These are phyloP conservation scores for Aspergillus costaricaensis DNA, from an alignment of 2,329 filamentous ascomycete genomes.

Conservation along the genomic window DNA sequence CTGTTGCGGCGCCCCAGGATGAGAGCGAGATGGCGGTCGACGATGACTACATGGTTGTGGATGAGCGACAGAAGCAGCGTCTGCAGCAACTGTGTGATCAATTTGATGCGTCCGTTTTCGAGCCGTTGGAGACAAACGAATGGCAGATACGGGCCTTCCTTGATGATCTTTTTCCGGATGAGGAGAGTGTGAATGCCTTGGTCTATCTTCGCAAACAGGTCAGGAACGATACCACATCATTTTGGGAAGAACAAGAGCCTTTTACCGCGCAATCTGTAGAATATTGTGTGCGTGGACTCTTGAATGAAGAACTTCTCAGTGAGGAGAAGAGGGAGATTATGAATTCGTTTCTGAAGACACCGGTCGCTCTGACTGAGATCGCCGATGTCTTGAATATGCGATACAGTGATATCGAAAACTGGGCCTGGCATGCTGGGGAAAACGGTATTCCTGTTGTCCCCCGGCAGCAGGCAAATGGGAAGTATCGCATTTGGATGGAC, in stretches of 20 bases:
- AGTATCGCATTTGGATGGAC: conserved; percentile 51
- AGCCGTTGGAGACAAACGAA: conserved; percentile 37
- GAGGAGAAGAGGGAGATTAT: conserved; percentile 47
- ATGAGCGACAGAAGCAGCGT: conserved; percentile 39
- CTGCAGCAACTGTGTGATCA: conserved; percentile 42
- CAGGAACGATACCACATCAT: neutral
- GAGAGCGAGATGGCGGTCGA: conserved; percentile 14
- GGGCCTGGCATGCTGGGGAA: conserved; percentile 47
- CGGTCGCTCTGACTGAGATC: conserved; percentile 45
- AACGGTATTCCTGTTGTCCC: conserved; percentile 48
- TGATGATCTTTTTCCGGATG: conserved; percentile 32
- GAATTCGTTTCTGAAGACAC: conserved; percentile 42
- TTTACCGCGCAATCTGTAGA: conserved; percentile 36
- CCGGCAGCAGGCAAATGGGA: conserved; percentile 47
- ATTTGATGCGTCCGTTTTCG: conserved; percentile 44
- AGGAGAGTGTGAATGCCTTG: conserved; percentile 21
- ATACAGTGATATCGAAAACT: conserved; percentile 43
- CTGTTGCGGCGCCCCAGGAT: neutral
- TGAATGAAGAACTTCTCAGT: conserved; percentile 46
- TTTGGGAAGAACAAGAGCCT: conserved; percentile 27
- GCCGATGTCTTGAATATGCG: conserved; percentile 49
- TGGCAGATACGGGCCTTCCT: conserved; percentile 36
- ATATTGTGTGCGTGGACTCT: conserved; percentile 42
- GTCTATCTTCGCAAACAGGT: conserved; percentile 1
- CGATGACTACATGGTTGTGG: conserved; percentile 34